A percentile compares a stretch with the other conserved stretches of the same genome.
Evolutionary conservation across 2,329 filamentous ascomycete genomes (phyloP).

Genomic region (Fusarium hostae): DNA sequence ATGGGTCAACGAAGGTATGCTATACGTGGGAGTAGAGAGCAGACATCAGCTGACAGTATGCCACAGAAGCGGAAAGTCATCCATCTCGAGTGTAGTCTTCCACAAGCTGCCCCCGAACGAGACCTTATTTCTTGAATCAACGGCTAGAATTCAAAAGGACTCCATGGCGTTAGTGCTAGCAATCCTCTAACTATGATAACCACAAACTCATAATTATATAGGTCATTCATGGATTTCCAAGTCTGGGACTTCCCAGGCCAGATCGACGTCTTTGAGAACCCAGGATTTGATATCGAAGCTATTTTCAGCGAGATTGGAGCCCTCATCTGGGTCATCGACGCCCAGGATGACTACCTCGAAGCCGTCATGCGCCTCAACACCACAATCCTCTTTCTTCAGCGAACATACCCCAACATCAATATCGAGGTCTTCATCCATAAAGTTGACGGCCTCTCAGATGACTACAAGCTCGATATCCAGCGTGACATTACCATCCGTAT

Average conservation of each 20-base stretch:
- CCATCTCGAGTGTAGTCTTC: constrained; percentile 98
- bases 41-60: constrained; percentile 1
- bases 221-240: constrained; percentile 99
- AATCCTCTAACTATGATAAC: background rate
- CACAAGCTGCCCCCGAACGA: constrained; percentile 97
- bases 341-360: constrained; percentile 97
- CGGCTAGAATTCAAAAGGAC: constrained; percentile 92
- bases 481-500: constrained; percentile 97
- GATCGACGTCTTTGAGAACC: constrained; percentile 87
- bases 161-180: constrained; percentile 81
- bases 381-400: constrained; percentile 89
- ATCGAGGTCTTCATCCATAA: constrained; percentile 99
- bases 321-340: constrained; percentile 98
- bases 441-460: constrained; percentile 95
- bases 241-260: constrained; percentile 98
- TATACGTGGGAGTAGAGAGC: background rate
- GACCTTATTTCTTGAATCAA: constrained; percentile 95
- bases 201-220: constrained; percentile 50
- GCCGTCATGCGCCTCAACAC: constrained; percentile 86
- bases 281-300: constrained; percentile 88
- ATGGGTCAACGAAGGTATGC: constrained; percentile 94
- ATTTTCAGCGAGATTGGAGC: constrained; percentile 96
- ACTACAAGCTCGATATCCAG: constrained; percentile 96
- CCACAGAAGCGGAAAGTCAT: constrained; percentile 92
- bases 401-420: constrained; percentile 91